Evolutionary conservation across 1,284 basidiomycete species (phyloP).

Genomic region (Sphaerobolus stellatus): DNA sequence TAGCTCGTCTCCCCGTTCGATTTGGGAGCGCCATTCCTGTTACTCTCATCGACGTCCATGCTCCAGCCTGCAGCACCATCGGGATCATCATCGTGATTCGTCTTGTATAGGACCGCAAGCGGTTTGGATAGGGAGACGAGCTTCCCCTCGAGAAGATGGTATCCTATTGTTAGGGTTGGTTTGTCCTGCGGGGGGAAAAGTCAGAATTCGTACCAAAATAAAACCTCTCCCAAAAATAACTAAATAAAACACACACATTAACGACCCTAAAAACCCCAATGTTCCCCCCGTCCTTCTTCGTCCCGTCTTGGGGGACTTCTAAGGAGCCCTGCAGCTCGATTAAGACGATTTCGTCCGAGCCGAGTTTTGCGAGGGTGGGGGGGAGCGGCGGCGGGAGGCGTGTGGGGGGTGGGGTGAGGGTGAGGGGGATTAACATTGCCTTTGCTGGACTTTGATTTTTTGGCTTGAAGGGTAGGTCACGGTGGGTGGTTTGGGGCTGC

Average conservation of each 20-base stretch:
- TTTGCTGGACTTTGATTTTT: too few relatives aligned
- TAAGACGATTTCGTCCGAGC: constrained; percentile 66
- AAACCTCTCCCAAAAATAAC: constrained; percentile 14
- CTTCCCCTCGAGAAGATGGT: constrained; percentile 88
- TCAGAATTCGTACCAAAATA: background rate
- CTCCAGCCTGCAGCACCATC: too few relatives aligned
- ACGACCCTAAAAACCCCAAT: constrained; percentile 63
- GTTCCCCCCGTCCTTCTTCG: constrained; percentile 51
- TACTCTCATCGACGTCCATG: too few relatives aligned
- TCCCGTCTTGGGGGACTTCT: constrained; percentile 55
- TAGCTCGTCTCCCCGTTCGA: constrained; percentile 33
- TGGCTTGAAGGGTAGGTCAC: too few relatives aligned
- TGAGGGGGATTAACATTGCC: too few relatives aligned
- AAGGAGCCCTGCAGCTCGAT: constrained; percentile 76
- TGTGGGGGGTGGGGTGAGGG: too few relatives aligned
- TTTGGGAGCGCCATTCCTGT: constrained; percentile 10
- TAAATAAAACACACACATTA: constrained; percentile 30
- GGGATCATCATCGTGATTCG: constrained; percentile 9
- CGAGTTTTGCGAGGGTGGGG: constrained; percentile 54
- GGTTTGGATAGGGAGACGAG: constrained; percentile 75
- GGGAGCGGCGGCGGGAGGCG: too few relatives aligned
- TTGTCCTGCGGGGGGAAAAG: constrained; percentile 56
- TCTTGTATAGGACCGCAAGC: constrained; percentile 60
- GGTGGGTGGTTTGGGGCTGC: too few relatives aligned
- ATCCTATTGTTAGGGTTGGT: constrained; percentile 78